Evolutionary conservation across 2,329 filamentous ascomycete genomes (phyloP).

Genomic region (Beauveria brongniartii): DNA sequence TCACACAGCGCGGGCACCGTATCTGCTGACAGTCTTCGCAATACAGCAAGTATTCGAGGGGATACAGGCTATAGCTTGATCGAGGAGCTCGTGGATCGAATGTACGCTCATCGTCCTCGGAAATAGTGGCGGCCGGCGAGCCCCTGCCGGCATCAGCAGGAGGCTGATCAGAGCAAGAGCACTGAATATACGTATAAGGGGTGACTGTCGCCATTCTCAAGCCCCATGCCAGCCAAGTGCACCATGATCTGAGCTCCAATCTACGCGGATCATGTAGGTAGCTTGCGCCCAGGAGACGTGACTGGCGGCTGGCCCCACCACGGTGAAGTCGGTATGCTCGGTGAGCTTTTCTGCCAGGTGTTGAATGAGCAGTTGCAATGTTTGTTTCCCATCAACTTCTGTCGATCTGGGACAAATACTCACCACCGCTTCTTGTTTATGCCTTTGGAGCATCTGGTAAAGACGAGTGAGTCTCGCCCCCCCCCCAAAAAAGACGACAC

Average conservation of each 20-base stretch:
- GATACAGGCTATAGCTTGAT: constrained; percentile 86
- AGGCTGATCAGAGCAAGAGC: constrained; percentile 50
- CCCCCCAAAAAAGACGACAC: not conserved
- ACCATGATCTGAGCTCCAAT: not conserved
- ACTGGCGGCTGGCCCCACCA: constrained; percentile 1
- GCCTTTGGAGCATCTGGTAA: no score
- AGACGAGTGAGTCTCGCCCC: not conserved
- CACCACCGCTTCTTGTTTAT: not conserved
- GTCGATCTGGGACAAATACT: not conserved
- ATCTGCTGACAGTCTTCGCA: constrained; percentile 98
- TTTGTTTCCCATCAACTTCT: not conserved
- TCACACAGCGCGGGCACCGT: constrained; percentile 82
- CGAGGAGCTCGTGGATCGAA: constrained; percentile 82
- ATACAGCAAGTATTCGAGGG: constrained; percentile 87
- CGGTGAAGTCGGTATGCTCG: not conserved
- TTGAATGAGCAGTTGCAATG: not conserved
- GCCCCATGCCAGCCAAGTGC: not conserved
- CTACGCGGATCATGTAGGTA: not conserved
- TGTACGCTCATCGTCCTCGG: constrained; percentile 65
- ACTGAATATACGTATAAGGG: constrained; percentile 60
- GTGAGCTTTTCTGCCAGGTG: no score
- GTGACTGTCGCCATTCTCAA: constrained; percentile 40
- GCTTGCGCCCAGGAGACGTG: constrained; percentile 6
- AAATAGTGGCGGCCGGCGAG: constrained; percentile 24
- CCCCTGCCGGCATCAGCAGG: constrained; percentile 24